Conservation (phyloP, 2,329 filamentous ascomycete genomes). For the Emydomyces testavorans region DNA sequence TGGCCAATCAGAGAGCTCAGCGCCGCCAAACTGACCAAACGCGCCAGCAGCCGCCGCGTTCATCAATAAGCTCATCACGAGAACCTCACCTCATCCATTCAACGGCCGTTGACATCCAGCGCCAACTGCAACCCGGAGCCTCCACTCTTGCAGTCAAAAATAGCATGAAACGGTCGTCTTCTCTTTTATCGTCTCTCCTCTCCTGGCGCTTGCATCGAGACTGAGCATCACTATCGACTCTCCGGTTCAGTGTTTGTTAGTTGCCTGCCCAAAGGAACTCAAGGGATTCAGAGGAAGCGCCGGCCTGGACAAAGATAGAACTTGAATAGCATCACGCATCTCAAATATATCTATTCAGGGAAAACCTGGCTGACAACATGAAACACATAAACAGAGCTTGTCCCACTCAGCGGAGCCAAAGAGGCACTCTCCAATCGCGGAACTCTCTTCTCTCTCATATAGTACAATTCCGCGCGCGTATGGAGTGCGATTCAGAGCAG, state of each 20-base stretch:
- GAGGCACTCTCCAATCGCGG: neutral
- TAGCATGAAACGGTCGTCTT: neutral
- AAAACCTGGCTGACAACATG: neutral
- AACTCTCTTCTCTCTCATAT: neutral
- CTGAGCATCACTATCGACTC: neutral
- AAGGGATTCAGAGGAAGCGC: neutral
- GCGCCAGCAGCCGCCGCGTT: slow-evolving; percentile 10
- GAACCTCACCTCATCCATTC: slow-evolving; percentile 6
- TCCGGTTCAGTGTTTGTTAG: slow-evolving; percentile 3
- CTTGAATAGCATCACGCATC: neutral
- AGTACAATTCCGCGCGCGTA: slow-evolving; percentile 2
- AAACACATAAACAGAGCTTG: slow-evolving; percentile 1
- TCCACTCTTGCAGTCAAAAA: slow-evolving; percentile 6
- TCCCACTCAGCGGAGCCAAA: slow-evolving; percentile 6
- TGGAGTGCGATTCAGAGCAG: neutral
- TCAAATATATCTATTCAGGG: slow-evolving; percentile 5
- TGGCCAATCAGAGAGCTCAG: slow-evolving; percentile 12
- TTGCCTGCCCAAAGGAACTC: neutral
- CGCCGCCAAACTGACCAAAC: slow-evolving; percentile 7
- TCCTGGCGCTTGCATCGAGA: neutral
- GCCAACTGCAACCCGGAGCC: slow-evolving; percentile 7
- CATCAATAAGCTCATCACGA: neutral
- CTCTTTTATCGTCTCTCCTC: neutral
- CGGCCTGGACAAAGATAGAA: neutral
- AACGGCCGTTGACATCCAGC: neutral